phyloP scores from a whole-genome alignment of 2,329 filamentous ascomycete genomes.

The Neocatenulostroma microsporum region DNA sequence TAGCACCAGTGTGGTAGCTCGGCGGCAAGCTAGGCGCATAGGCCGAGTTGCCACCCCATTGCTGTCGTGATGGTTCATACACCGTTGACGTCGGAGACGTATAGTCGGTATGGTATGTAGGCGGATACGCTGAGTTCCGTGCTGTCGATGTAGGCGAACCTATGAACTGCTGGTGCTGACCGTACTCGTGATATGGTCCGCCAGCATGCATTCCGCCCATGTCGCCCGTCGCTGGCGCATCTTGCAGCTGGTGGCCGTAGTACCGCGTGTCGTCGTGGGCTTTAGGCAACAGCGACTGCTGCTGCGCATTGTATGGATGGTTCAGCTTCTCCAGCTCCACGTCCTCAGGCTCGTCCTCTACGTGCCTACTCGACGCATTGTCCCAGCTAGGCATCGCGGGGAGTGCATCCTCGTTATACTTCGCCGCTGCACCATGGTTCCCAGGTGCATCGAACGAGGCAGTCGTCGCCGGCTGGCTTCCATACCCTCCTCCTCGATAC shows the following conservation, averaged over 20 bases:
- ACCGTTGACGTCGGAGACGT: conserved; percentile 4
- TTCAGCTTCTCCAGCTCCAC: conserved; percentile 71
- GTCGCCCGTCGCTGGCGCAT: conserved; percentile 11
- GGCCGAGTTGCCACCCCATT: conserved; percentile 7
- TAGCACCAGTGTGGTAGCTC: conserved; percentile 15
- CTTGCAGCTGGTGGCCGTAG: conserved; percentile 7
- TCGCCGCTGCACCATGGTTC: conserved; percentile 37
- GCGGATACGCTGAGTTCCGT: conserved; percentile 8
- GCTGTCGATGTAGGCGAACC: conserved; percentile 3
- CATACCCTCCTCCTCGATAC: conserved; percentile 13
- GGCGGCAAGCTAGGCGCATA: conserved; percentile 15
- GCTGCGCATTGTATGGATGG: conserved; percentile 9
- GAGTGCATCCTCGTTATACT: conserved; percentile 64
- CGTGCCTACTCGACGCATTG: conserved; percentile 57
- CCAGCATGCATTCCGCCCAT: conserved; percentile 18
- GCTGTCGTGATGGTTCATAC: conserved; percentile 12
- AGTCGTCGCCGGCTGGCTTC: conserved; percentile 54
- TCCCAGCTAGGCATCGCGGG: conserved; percentile 90
- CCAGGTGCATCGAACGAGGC: conserved; percentile 60
- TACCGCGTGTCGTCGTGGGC: conserved; percentile 5
- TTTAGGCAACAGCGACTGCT: conserved; percentile 11
- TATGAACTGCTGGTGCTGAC: conserved; percentile 13
- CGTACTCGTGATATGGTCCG: conserved; percentile 23
- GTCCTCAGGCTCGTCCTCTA: conserved; percentile 55
- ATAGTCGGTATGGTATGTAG: conserved; percentile 12